These are phyloP conservation scores for Aspergillus campestris DNA, from an alignment of 495 filamentous ascomycete species.

Conservation along the genomic window DNA sequence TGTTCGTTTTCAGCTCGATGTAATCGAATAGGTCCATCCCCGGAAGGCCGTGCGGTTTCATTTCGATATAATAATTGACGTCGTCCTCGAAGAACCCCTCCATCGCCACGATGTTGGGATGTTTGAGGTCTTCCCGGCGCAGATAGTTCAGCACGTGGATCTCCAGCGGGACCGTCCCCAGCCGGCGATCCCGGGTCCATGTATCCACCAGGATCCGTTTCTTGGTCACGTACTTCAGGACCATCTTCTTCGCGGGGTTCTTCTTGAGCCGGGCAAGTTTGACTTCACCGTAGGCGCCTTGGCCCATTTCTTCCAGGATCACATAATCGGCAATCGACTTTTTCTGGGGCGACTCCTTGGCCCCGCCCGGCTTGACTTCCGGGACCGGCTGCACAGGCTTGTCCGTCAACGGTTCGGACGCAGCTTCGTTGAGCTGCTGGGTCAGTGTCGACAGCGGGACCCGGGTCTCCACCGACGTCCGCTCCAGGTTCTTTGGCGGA, in stretches of 20 bases:
- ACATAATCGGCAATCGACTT: conserved; percentile 84
- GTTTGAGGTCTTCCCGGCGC: conserved; percentile 72
- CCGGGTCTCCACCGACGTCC: conserved; percentile 20
- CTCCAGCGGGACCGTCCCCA: conserved; percentile 96
- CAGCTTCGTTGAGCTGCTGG: conserved; percentile 66
- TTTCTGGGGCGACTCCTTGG: conserved; percentile 43
- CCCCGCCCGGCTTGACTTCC: conserved; percentile 25
- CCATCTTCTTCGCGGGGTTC: conserved; percentile 66
- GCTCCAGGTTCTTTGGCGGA: conserved; percentile 8
- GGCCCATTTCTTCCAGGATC: conserved; percentile 96
- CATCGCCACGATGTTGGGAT: conserved; percentile 99
- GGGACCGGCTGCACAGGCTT: conserved; percentile 36
- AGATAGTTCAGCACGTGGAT: conserved; percentile 97
- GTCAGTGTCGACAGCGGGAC: conserved; percentile 61
- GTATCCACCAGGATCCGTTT: conserved; percentile 95
- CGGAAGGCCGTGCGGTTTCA: conserved; percentile 90
- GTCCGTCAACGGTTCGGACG: conserved; percentile 44
- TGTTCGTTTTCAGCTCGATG: conserved; percentile 90
- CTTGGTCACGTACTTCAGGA: conserved; percentile 97
- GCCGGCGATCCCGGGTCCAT: conserved; percentile 87
- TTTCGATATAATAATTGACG: conserved; percentile 98
- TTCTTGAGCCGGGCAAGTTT: conserved; percentile 90
- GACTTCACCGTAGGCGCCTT: conserved; percentile 95
- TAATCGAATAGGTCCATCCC: conserved; percentile 99
- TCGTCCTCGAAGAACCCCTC: conserved; percentile 97